Evolutionary conservation across 805 yeast species (phyloP).

Genomic region (Lipomyces spencermartinsiae): DNA sequence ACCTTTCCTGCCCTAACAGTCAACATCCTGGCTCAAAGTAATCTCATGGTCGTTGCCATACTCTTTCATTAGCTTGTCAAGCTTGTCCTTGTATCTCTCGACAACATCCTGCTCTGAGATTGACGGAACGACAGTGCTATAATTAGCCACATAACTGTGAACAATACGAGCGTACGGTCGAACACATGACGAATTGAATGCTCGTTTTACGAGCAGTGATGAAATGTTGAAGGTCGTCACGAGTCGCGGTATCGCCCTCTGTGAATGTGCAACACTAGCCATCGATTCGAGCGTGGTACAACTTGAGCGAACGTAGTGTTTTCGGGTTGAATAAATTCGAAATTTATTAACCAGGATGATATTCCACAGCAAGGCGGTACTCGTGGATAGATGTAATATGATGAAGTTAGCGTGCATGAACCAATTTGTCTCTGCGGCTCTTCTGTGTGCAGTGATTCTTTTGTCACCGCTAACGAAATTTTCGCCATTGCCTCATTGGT

Average conservation of each 20-base stretch:
- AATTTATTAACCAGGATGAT: not conserved
- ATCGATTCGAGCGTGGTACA: not conserved
- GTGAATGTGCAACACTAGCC: not conserved
- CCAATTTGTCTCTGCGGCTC: no score
- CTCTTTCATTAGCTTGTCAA: conserved; percentile 45
- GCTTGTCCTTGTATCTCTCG: conserved; percentile 51
- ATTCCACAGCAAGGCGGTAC: not conserved
- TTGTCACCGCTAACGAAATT: no score
- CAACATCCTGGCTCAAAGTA: not conserved
- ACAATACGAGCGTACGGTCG: not conserved
- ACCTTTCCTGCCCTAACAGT: conserved; percentile 46
- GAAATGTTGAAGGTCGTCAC: not conserved
- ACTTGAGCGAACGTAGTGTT: not conserved
- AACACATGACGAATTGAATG: not conserved
- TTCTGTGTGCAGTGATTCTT: no score
- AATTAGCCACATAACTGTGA: not conserved
- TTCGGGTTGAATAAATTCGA: not conserved
- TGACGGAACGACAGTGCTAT: conserved; percentile 5
- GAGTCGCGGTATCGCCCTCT: not conserved
- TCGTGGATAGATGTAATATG: not conserved
- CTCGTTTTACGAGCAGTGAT: not conserved
- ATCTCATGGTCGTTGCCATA: conserved; percentile 33
- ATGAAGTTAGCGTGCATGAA: no score
- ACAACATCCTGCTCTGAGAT: conserved; percentile 42
- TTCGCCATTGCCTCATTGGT: no score